Conservation (phyloP, 495 filamentous ascomycete species). For the Glutinoglossum americanum region DNA sequence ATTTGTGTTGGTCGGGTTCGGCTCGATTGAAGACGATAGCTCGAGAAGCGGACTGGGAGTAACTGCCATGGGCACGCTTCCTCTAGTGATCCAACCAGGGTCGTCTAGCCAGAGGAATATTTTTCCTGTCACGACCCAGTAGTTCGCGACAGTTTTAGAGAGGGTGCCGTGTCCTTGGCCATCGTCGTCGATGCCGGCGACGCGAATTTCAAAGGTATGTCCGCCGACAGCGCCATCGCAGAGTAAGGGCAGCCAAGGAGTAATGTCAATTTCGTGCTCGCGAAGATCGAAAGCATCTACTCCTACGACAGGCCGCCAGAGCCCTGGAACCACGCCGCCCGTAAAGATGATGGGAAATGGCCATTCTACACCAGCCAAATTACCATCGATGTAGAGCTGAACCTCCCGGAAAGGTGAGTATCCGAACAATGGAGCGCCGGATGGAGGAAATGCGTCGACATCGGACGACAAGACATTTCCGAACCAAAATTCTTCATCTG, state of each 20-base stretch:
- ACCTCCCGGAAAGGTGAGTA: slow-evolving; percentile 66
- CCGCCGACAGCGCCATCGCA: slow-evolving; percentile 39
- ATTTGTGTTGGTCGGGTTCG: slow-evolving; percentile 18
- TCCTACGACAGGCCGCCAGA: slow-evolving; percentile 72
- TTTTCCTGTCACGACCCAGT: slow-evolving; percentile 71
- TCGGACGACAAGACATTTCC: slow-evolving; percentile 52
- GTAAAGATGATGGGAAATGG: slow-evolving; percentile 80
- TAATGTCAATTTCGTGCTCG: slow-evolving; percentile 69
- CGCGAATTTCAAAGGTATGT: slow-evolving; percentile 51
- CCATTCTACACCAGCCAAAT: slow-evolving; percentile 59
- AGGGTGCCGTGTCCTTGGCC: slow-evolving; percentile 26
- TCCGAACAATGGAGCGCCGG: slow-evolving; percentile 38
- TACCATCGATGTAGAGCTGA: slow-evolving; percentile 56
- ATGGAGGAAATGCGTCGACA: slow-evolving; percentile 34
- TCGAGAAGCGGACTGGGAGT: slow-evolving; percentile 22
- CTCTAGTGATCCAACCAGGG: slow-evolving; percentile 27
- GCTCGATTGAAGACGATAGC: slow-evolving; percentile 17
- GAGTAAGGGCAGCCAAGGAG: slow-evolving; percentile 50
- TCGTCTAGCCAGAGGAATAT: slow-evolving; percentile 52
- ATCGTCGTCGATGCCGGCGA: slow-evolving; percentile 39
- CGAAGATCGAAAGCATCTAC: slow-evolving; percentile 68
- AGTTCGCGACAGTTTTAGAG: slow-evolving; percentile 37
- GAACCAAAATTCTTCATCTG: slow-evolving; percentile 77
- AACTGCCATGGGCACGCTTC: slow-evolving; percentile 15
- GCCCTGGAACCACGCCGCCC: slow-evolving; percentile 58